These are phyloP conservation scores for Croton laevigatus DNA, from an alignment of 441 rosid species.

Conservation along the genomic window DNA sequence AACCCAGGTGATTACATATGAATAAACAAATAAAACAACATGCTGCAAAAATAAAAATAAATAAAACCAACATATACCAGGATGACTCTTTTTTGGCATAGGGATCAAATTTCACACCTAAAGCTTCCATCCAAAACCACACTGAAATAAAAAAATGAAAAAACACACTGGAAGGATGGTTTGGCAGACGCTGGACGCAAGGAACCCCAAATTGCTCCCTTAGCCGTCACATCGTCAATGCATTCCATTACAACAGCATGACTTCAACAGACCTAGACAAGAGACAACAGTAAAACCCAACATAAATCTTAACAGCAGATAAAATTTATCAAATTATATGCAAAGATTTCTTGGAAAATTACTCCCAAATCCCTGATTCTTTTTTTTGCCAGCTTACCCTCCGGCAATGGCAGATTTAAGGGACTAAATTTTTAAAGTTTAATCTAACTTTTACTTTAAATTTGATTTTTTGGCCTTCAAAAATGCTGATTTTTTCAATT, in stretches of 20 bases:
- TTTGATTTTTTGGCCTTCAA: no score
- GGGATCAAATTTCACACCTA: constrained; percentile 4
- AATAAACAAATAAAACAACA: background rate
- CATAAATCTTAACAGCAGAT: background rate
- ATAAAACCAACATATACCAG: no score
- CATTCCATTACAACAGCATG: constrained; percentile 12
- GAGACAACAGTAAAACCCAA: background rate
- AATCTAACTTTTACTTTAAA: no score
- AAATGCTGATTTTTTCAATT: no score
- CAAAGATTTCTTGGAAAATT: background rate
- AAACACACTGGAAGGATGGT: background rate
- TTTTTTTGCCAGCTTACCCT: no score
- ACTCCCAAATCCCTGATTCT: no score
- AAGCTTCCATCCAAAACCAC: constrained; percentile 15
- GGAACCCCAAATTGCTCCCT: constrained; percentile 2
- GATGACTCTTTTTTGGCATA: background rate
- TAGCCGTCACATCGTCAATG: background rate
- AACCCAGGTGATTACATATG: background rate
- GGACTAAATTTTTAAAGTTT: no score
- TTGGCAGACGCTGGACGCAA: background rate
- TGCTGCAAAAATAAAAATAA: no score
- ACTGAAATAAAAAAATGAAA: no score
- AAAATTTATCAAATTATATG: background rate
- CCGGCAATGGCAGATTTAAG: no score
- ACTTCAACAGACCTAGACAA: constrained; percentile 6